Evolutionary conservation across 352 stramenopile genomes (phyloP), one percentile per base, ranked within the genome.

Genomic region (Hyaloperonospora brassicae): DNA sequence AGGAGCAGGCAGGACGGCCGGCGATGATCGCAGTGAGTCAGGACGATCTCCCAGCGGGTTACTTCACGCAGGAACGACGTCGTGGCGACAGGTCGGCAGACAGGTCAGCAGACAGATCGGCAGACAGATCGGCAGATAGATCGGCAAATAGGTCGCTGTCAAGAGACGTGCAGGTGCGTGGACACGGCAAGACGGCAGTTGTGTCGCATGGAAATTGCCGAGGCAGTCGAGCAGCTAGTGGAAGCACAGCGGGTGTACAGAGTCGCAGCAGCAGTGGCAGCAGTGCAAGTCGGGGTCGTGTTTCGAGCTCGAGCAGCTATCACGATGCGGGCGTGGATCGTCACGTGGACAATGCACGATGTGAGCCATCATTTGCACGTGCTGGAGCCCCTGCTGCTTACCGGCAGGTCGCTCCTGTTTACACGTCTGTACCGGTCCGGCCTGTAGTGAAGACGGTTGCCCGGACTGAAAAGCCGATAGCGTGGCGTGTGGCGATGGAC

Each of bases 401-500:
- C 27, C 27, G 7, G 27, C 27, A 31, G 27, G 27, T 31, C 27
- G 3, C 27, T 31, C 7, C 27, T 45, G 46, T 46, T 5, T 48
- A 47, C 4, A 49, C 36, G 9, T 39, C 53, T 30, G 49, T 53
- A 17, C 52, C 62, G 12, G 27, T 45, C 43, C 52, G 55, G 3
- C 3, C 27, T 7, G 27, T 7, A 31, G 27, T 31, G 27, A 31
- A 31, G 27, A 3, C 27, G 27, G 27, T 7, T 31, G 7, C 27
- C 3, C 27, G 27, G 27, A 31, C 27, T 3, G 60, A 68, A n/a
- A n/a, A n/a, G 21, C 55, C 57, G 11, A 67, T 86, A 40, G 78
- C 83, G 44, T 93, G 83, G 83, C 76, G 79, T 52, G 77, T 93
- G 36, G 83, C 83, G 5, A 31, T 90, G 0, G 81, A 90, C 51